Percentiles rank a stretch among this genome's conserved stretches.
phyloP scores from a whole-genome alignment of 495 filamentous ascomycete genomes.

The Podospora sp. region DNA sequence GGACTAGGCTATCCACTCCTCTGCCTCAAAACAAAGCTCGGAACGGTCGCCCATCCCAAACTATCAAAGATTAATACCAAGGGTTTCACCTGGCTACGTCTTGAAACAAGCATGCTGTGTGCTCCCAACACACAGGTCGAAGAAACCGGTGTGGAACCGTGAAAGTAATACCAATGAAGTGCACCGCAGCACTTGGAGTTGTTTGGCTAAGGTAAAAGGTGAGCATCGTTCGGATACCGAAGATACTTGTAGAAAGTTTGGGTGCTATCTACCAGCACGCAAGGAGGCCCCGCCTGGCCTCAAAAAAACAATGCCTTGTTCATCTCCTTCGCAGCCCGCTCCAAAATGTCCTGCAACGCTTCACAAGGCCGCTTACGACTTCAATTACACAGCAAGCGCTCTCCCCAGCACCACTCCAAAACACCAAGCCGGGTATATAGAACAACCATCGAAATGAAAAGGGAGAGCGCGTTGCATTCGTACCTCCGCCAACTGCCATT shows the following conservation, averaged over 20 bases:
- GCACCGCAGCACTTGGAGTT: background rate
- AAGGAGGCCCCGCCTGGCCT: background rate
- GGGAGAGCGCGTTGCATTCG: constrained; percentile 27
- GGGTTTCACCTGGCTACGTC: background rate
- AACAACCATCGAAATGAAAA: constrained; percentile 45
- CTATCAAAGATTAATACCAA: background rate
- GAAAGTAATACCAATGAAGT: background rate
- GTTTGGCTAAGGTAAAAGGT: constrained; percentile 16
- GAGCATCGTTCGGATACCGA: constrained; percentile 20
- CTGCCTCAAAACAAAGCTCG: background rate
- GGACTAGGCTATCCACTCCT: background rate
- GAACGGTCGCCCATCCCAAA: background rate
- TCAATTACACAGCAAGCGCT: constrained; percentile 38
- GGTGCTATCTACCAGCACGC: constrained; percentile 24
- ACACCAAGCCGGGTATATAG: constrained; percentile 47
- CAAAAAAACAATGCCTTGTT: constrained; percentile 10
- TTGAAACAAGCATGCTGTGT: background rate
- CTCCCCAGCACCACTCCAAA: constrained; percentile 32
- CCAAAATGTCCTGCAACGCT: constrained; percentile 1
- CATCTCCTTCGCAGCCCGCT: constrained; percentile 10
- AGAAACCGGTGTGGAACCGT: background rate
- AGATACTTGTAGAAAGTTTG: constrained; percentile 22
- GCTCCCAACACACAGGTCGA: background rate
- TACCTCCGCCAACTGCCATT: background rate
- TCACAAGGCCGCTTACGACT: constrained; percentile 5